These are phyloP conservation scores for Tarenaya hassleriana DNA, from an alignment of 345 rosid genomes.

Conservation along the genomic window DNA sequence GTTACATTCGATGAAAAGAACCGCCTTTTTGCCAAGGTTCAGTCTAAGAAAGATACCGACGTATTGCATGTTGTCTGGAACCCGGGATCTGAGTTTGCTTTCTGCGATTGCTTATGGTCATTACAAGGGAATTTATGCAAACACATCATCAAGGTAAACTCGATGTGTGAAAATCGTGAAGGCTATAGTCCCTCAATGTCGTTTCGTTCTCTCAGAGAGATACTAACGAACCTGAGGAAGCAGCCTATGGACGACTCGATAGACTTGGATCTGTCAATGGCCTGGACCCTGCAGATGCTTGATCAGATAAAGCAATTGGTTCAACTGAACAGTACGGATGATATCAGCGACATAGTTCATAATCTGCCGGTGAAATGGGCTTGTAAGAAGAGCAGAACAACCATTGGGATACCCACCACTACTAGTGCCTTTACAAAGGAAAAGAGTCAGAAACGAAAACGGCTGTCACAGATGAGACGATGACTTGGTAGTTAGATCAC, in stretches of 20 bases:
- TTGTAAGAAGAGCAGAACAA: too few relatives aligned
- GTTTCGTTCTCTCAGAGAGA: slow-evolving; percentile 48
- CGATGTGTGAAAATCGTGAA: slow-evolving; percentile 42
- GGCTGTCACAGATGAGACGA: too few relatives aligned
- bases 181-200: slow-evolving; percentile 59
- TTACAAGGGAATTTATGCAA: slow-evolving; percentile 92
- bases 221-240: slow-evolving; percentile 43
- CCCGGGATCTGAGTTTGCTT: slow-evolving; percentile 90
- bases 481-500: too few relatives aligned
- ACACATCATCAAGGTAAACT: slow-evolving; percentile 81
- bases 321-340: too few relatives aligned
- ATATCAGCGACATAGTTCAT: too few relatives aligned
- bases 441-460: too few relatives aligned
- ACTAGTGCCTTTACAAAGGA: too few relatives aligned
- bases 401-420: too few relatives aligned
- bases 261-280: slow-evolving; percentile 59
- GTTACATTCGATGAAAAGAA: slow-evolving; percentile 49
- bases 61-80: slow-evolving; percentile 68
- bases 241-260: slow-evolving; percentile 76
- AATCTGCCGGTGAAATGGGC: too few relatives aligned
- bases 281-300: slow-evolving; percentile 37
- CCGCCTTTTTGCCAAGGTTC: slow-evolving; percentile 54
- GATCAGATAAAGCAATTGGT: too few relatives aligned
- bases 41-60: slow-evolving; percentile 51
- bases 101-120: slow-evolving; percentile 89